Evolutionary conservation across 371 early-diverging fungal genomes (phyloP).

Genomic region (Rhizopus sp.): DNA sequence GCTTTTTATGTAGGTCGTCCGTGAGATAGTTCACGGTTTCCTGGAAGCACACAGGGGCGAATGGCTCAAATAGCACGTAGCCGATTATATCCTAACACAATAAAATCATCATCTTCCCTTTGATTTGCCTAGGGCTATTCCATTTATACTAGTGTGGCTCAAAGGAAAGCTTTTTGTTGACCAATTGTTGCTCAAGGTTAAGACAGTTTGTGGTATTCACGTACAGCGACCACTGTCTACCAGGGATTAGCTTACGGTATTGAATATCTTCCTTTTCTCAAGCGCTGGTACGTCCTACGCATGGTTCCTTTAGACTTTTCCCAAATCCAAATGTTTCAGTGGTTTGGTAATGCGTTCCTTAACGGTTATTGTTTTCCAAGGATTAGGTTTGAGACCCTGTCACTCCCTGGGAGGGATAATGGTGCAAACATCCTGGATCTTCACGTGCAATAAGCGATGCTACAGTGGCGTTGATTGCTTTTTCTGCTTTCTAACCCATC

Average conservation of each 20-base stretch:
- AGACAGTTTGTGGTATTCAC: not conserved
- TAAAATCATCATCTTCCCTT: too few species aligned
- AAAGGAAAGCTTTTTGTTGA: conserved; percentile 1
- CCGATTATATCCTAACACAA: too few species aligned
- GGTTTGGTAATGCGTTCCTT: too few species aligned
- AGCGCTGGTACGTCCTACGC: conserved; percentile 15
- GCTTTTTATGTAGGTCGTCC: too few species aligned
- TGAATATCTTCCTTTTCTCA: conserved; percentile 17
- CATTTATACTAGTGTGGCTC: not conserved
- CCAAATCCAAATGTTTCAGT: too few species aligned
- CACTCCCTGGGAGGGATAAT: too few species aligned
- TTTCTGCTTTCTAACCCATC: conserved; percentile 9
- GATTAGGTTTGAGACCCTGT: too few species aligned
- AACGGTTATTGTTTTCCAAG: too few species aligned
- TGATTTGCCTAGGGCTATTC: too few species aligned
- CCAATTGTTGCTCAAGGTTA: not conserved
- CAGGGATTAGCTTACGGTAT: conserved; percentile 13
- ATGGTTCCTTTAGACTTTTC: not conserved
- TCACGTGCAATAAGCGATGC: not conserved
- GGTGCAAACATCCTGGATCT: conserved; percentile 18
- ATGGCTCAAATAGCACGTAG: too few species aligned
- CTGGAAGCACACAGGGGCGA: too few species aligned
- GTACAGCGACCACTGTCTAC: conserved; percentile 11
- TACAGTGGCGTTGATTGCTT: conserved; percentile 19
- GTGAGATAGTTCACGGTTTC: too few species aligned